Percentiles rank a stretch among this genome's conserved stretches.
phyloP scores from a whole-genome alignment of 2,329 filamentous ascomycete species.

The Claviceps arundinis region DNA sequence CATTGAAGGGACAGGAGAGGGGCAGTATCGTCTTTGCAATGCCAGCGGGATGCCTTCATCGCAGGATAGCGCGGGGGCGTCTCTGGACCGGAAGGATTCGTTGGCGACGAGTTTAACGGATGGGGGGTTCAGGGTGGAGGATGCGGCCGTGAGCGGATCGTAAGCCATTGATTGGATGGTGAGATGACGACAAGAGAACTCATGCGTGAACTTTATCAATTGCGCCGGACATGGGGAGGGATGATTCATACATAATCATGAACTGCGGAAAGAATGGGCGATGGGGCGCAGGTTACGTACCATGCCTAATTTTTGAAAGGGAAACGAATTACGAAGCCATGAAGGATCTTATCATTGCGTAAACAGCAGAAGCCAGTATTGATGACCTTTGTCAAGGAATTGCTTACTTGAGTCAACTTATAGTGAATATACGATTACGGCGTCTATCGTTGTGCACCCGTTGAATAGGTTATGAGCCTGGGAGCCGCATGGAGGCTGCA shows the following conservation, averaged over 20 bases:
- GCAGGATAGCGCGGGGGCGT: slow-evolving; percentile 4
- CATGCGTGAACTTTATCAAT: not conserved
- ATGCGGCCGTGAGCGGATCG: slow-evolving; percentile 12
- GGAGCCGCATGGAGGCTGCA: too few relatives aligned
- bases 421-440: too few relatives aligned
- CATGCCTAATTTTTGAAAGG: not conserved
- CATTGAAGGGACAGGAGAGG: slow-evolving; percentile 43
- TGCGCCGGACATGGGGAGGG: not conserved
- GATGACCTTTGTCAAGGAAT: too few relatives aligned
- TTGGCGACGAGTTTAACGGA: slow-evolving; percentile 8
- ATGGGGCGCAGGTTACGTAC: not conserved
- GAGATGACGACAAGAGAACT: slow-evolving; percentile 9
- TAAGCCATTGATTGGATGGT: slow-evolving; percentile 13
- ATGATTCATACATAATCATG: not conserved
- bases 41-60: slow-evolving; percentile 14
- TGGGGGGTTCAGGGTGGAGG: slow-evolving; percentile 9
- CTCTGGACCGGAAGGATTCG: slow-evolving; percentile 16
- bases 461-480: too few relatives aligned
- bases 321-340: slow-evolving; percentile 4
- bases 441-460: too few relatives aligned
- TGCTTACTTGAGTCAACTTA: too few relatives aligned
- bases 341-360: slow-evolving; percentile 1
- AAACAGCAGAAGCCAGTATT: not conserved
- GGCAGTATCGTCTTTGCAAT: slow-evolving; percentile 38
- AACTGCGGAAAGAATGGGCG: not conserved